A percentile compares a stretch with the other conserved stretches of the same genome.
phyloP scores from a whole-genome alignment of 148 eudicot species.

The Oxyria digyna region DNA sequence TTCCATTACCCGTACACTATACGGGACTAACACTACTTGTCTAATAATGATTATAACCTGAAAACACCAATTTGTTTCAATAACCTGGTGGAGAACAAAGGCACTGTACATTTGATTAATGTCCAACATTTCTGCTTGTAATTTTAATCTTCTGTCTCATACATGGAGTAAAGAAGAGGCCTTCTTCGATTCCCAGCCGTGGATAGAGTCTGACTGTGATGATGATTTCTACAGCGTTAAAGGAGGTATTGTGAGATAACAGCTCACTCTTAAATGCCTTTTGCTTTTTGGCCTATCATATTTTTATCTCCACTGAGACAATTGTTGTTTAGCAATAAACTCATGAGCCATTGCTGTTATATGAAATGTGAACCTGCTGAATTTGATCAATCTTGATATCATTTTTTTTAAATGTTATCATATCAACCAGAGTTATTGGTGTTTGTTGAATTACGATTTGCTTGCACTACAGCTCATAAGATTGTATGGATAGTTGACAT shows the following conservation, averaged over 20 bases:
- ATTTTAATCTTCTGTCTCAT: background rate
- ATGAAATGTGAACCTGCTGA: too few relatives aligned
- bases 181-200: slow-evolving; percentile 74
- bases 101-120: background rate
- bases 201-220: slow-evolving; percentile 86
- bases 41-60: too few relatives aligned
- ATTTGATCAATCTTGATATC: background rate
- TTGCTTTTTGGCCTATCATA: background rate
- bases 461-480: background rate
- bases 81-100: too few relatives aligned
- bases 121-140: background rate
- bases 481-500: background rate
- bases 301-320: background rate
- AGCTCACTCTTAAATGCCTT: background rate
- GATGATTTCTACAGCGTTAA: slow-evolving; percentile 77
- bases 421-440: too few relatives aligned
- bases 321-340: background rate
- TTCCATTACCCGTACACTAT: too few relatives aligned
- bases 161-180: slow-evolving; percentile 81
- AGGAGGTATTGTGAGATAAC: slow-evolving; percentile 39
- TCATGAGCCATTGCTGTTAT: background rate
- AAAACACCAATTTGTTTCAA: too few relatives aligned
- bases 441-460: background rate
- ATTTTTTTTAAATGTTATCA: background rate
- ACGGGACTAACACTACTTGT: too few relatives aligned